Evolutionary conservation across 2,329 filamentous ascomycete species (phyloP), one percentile per base, ranked within the genome.

Genomic region (Neonectria magnoliae): DNA sequence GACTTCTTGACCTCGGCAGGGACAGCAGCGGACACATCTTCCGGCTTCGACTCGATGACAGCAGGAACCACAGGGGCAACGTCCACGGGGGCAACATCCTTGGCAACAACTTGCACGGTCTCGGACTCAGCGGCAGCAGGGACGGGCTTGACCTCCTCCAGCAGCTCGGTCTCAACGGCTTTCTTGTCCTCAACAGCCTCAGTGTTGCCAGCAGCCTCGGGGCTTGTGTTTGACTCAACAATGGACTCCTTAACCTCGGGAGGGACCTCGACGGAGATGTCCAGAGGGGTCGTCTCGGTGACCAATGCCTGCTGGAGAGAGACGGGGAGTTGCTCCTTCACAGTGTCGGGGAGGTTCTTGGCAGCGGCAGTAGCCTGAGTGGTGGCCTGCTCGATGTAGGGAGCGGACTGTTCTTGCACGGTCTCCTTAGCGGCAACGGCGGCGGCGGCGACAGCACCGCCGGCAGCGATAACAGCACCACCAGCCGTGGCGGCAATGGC

Each of bases 141-240:
- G 41, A 66, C 47, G 57, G 76, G 76, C 77, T 86, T 83, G 66
- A 90, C 84, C 77, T 91, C 87, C 68, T 88, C 84, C 53, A 94
- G 82, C 8, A 97, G 83, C 80, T 97, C 91, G 27, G 87, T 78
- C 81, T 97, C 93, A 5, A 94, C 84, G 11, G 83, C 85, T 76
- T 87, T 88, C 87, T 96, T 96, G 72, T 94, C 92, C 67, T 86
- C 81, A 8, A 96, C 91, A 18, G 90, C 91, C 59, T 85, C 84
- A 2, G 88, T 82, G 78, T 89, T 91, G 59, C 87, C 86, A 36
- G 91, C 87, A 33, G 93, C 93, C 79, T 96, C 93, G 10, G 92
- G 90, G 66, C 82, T 84, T 73, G 84, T 78, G 60, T 88, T 86
- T 20, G 91, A 85, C 73, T 86, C 82, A 42, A 80, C 75, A 52